Base-by-base conservation (phyloP, 768 basidiomycete genomes). In the Podaxis sp. region DNA sequence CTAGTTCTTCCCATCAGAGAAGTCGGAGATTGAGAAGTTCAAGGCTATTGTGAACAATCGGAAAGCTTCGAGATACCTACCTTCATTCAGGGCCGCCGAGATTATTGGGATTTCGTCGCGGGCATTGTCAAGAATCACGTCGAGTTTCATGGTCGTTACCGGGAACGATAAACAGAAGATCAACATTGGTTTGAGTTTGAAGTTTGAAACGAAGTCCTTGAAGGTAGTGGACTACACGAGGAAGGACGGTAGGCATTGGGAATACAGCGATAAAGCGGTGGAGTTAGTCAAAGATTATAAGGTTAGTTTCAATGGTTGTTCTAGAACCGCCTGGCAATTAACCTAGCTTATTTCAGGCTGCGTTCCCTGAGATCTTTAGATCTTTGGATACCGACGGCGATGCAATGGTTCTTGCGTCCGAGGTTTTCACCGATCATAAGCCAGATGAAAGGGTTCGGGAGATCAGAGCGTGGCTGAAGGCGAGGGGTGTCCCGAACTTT, bases 161-260 rank as follows among this genome's bases (percentile, higher is more conserved):
- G 46, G 46, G 41, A 77, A 83, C 0, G 93, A 93, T 69, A 83
- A 83, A 8, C 81, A 84, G 62, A 98, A 97, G 78, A 84, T 82
- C 60, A 99, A 99, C 71, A 76, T 99, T 33, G 97, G 97, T 2
- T 82, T 99, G 46, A 93, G 92, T 72, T 84, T 99, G 67, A 99
- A 99, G 73, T 99, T 97, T 65, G 97, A 99, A 70, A 91, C 87
- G 12, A 99, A 97, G 75, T 84, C 87, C 10, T 74, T 95, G 68
- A 99, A 99, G 75, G 97, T 99, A 1, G 81, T 97, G 50, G 91
- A 93, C 65, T 98, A 97, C 75, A 90, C 95, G 6, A 83, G 86
- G 64, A 96, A 96, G 75, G 86, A 89, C 30, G 89, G 88, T 8
- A 78, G 87, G 7, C 81, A 86, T 37, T 99, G 96, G 97, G 96